These are phyloP conservation scores for Ogataea siamensis DNA, from an alignment of 805 yeast genomes.

Conservation along the genomic window DNA sequence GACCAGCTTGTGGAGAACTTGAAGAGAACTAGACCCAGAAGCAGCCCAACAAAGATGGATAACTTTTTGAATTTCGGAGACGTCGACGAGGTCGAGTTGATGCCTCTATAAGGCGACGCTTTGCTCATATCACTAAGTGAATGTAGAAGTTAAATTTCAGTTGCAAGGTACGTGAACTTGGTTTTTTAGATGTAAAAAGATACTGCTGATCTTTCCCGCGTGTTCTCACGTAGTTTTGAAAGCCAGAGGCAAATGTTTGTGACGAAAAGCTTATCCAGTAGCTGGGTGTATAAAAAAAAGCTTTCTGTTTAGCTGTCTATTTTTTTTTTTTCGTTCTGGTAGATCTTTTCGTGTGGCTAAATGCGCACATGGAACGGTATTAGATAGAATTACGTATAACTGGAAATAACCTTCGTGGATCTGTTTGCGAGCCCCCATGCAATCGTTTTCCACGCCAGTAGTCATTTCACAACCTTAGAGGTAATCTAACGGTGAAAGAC, in stretches of 20 bases:
- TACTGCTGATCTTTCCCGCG: not conserved
- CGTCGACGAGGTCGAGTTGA: constrained; percentile 17
- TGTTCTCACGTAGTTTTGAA: not conserved
- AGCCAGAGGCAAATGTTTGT: not conserved
- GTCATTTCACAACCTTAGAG: no score
- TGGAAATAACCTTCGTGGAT: no score
- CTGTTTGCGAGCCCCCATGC: no score
- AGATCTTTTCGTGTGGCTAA: constrained; percentile 6
- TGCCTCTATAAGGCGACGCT: constrained; percentile 27
- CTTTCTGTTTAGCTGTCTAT: constrained; percentile 17
- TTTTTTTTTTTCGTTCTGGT: constrained; percentile 10
- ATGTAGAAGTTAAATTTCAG: not conserved
- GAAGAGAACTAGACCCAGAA: constrained; percentile 29
- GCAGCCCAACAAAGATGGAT: constrained; percentile 28
- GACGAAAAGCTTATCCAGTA: not conserved
- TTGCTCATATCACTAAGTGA: constrained; percentile 19
- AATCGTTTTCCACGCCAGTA: no score
- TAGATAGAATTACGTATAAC: no score
- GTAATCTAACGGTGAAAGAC: no score
- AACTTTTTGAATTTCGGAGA: constrained; percentile 24
- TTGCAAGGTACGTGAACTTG: not conserved
- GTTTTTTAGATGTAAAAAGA: not conserved
- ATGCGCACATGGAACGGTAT: not conserved
- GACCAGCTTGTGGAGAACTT: constrained; percentile 27
- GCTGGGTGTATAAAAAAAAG: constrained; percentile 5